Conservation (phyloP, 495 filamentous ascomycete species). For the Gamarada debralockiae region DNA sequence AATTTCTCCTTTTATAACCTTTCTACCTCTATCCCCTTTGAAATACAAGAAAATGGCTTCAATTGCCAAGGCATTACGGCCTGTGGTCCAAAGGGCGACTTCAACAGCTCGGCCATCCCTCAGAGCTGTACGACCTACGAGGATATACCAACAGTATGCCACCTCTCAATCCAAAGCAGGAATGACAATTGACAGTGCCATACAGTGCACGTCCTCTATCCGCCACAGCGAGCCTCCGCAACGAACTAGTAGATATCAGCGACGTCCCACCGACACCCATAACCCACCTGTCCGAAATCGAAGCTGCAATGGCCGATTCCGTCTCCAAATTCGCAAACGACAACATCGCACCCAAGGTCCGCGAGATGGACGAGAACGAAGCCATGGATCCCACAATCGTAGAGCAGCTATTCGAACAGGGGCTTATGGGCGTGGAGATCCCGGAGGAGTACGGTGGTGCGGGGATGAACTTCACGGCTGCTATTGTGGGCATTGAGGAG, state of each 20-base stretch:
- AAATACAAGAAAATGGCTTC: constrained; percentile 56
- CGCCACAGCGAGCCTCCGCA: constrained; percentile 57
- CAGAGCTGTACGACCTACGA: constrained; percentile 33
- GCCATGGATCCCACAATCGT: constrained; percentile 84
- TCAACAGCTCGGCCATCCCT: constrained; percentile 41
- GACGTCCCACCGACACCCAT: constrained; percentile 86
- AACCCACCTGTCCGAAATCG: constrained; percentile 86
- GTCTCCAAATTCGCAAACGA: constrained; percentile 90
- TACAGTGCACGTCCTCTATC: constrained; percentile 63
- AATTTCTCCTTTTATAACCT: not conserved
- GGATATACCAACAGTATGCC: constrained; percentile 41
- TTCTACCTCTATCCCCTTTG: not conserved
- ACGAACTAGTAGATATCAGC: constrained; percentile 56
- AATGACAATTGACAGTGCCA: constrained; percentile 9
- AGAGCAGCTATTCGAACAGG: constrained; percentile 94
- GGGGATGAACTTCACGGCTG: constrained; percentile 97
- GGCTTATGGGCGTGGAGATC: constrained; percentile 95
- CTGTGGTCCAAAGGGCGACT: constrained; percentile 48
- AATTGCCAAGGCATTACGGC: constrained; percentile 62
- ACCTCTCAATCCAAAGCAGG: constrained; percentile 11
- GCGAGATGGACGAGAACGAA: constrained; percentile 98
- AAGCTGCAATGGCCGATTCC: constrained; percentile 80
- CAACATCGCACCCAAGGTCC: constrained; percentile 83
- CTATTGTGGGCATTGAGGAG: constrained; percentile 96
- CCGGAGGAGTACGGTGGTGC: constrained; percentile 95